These are phyloP conservation scores for Antitrichia curtipendula DNA, from an alignment of 225 moss, liverwort and hornwort genomes.

Conservation along the genomic window DNA sequence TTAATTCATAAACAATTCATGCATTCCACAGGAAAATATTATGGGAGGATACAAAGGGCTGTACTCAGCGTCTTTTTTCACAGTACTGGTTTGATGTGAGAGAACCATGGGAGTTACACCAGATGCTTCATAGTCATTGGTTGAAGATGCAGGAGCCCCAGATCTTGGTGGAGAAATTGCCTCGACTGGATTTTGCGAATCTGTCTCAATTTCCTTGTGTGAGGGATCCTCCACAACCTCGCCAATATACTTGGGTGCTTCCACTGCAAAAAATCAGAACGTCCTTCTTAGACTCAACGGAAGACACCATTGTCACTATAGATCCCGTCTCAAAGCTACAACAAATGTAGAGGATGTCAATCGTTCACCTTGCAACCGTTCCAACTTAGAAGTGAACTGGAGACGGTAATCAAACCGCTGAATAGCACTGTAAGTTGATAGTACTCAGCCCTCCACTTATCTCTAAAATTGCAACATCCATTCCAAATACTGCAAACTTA, in stretches of 20 bases:
- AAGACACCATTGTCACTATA: neutral
- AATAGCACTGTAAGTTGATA: neutral
- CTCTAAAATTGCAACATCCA: neutral
- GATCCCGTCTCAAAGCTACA: neutral
- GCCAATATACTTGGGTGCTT: constrained; percentile 2
- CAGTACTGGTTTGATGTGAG: neutral
- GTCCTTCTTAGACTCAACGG: neutral
- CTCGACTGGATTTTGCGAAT: neutral
- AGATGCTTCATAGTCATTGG: neutral
- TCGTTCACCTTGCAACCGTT: neutral
- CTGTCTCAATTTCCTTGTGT: constrained; percentile 21
- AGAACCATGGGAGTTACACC: constrained; percentile 4
- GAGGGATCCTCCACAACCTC: constrained; percentile 11
- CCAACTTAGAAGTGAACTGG: neutral
- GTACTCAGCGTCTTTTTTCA: constrained; percentile 3
- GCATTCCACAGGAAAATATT: neutral
- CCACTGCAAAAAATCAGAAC: constrained; percentile 4
- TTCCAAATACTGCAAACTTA: neutral
- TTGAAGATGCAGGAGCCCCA: neutral
- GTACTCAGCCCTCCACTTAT: neutral
- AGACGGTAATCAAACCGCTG: neutral
- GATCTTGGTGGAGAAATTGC: constrained; percentile 15
- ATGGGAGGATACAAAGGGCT: constrained; percentile 42
- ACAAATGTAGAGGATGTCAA: neutral
- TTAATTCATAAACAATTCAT: neutral